A percentile compares a stretch with the other conserved stretches of the same genome.
phyloP scores from a whole-genome alignment of 148 eudicot species.

The Rhododendron ferrugineum region DNA sequence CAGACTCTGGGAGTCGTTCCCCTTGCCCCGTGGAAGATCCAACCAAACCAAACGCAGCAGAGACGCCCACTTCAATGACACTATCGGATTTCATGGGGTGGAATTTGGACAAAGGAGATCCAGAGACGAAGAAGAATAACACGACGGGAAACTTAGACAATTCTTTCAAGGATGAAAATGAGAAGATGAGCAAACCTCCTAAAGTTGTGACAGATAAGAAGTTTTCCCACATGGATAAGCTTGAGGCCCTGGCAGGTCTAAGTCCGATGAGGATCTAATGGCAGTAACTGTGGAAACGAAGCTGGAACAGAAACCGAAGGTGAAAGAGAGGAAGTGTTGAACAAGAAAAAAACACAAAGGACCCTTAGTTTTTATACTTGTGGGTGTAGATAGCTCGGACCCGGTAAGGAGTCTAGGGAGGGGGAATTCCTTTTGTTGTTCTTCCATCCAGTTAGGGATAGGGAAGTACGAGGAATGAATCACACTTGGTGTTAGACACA shows the following conservation, averaged over 20 bases:
- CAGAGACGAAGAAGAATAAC: constrained; percentile 25
- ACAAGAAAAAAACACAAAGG: background rate
- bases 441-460: constrained; percentile 42
- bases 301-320: background rate
- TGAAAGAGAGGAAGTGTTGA: constrained; percentile 6
- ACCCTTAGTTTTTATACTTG: constrained; percentile 4
- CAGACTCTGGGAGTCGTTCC: constrained; percentile 27
- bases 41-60: constrained; percentile 10
- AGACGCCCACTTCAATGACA: constrained; percentile 29
- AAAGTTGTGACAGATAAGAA: constrained; percentile 22
- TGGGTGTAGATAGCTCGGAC: constrained; percentile 27
- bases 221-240: constrained; percentile 28
- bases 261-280: constrained; percentile 65
- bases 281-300: constrained; percentile 18
- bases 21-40: constrained; percentile 15
- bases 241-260: constrained; percentile 45
- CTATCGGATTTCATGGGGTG: constrained; percentile 53
- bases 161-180: constrained; percentile 17
- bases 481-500: constrained; percentile 15
- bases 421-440: constrained; percentile 26
- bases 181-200: constrained; percentile 19
- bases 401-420: constrained; percentile 22
- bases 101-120: constrained; percentile 34
- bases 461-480: constrained; percentile 25
- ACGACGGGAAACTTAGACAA: constrained; percentile 21